Base-by-base conservation (phyloP, 2,329 filamentous ascomycete genomes). In the Alternaria sp. region DNA sequence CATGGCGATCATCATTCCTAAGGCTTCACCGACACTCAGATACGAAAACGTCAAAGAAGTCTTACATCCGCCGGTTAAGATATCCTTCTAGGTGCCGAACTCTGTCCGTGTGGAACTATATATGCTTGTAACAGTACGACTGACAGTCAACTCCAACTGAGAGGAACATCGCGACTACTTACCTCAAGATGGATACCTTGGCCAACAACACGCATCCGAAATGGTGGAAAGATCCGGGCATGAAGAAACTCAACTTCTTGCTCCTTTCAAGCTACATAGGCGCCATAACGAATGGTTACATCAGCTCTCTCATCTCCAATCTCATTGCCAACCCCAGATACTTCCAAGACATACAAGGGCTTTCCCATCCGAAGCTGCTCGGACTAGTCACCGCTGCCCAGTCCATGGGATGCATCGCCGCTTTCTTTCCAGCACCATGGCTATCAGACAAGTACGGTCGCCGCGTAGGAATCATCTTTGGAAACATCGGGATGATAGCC, bases 401-500 rank as follows among this genome's bases (percentile, higher is more conserved):
- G 3, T 58, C 68, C 12, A 46, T 68, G 12, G 68, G 67, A 30
- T 67, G 49, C 17, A 66, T 71, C 28, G 61, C 59, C 11, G 65
- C 68, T n/a, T 71, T 71, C 59, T 65, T 69, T 25, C 67, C 68
- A 12, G 63, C 68, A 23, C 67, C 67, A 1, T 69, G 61, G 65
- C 55, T 71, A 8, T 65, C 67, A 5, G 67, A 71, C 5, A 69
- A 45, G 25, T 69, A 43, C 45, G 68, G 68, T 3, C 63, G 68
- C 3, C 65, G 67, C 12, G 53, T 50, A 3, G 67, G 59, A 7
- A 64, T 71, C 15, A 19, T 62, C 11, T 51, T 58, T 36, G 68
- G 67, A 0, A 69, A 69, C 25, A 19, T 63, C 1, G 46, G 54
- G 11, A 69, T 71, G 59, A 58, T 57, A 11, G 51, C 30, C 9